Evolutionary conservation across 257 asterid genomes (phyloP), one percentile per base, ranked within the genome.

Genomic region (Gentiana straminea): DNA sequence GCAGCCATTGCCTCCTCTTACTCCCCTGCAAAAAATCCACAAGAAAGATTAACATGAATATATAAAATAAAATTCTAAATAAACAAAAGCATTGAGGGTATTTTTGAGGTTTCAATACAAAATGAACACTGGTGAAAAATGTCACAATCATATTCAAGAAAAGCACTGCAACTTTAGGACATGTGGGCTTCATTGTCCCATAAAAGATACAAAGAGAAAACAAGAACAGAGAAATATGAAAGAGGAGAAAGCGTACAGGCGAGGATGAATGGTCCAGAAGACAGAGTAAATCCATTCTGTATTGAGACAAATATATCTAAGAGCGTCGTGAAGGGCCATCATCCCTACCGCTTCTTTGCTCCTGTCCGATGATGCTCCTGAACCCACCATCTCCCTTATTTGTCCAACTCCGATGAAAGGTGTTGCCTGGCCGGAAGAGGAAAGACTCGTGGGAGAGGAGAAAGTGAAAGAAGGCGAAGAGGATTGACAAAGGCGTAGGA

Each of bases 291-390:
- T 92, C 99, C 99, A 92, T 73, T 92, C 97, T 64, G 98, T 70
- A 79, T 81, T 88, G 67, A 92, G 83, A 77, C 99, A 92, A 72
- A 92, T 86, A 71, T 59, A 85, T 81, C 97, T 69, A 62, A 92
- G 99, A 74, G 99, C 90, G 73, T 85, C 97, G 62, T 92, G 99
- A 83, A 92, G 94, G 82, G 99, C 99, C 99, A 92, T 92, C 99
- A 92, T 88, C 78, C 99, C 99, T 59, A 85, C 99, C 57, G 99
- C 99, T 74, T 88, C 99, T 85, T 88, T 92, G 95, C 97, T 88
- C 69, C 99, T 87, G 79, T 92, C 97, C n/a, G n/a, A n/a, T 75
- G 81, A 56, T 72, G 83, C 75, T 70, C 90, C 93, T 74, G 99
- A 92, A 87, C 99, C 99, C 94, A 92, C 99, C 99, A 92, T 89